Evolutionary conservation across 2,329 filamentous ascomycete genomes (phyloP).

Genomic region (Cylindrodendrum hubeiense): DNA sequence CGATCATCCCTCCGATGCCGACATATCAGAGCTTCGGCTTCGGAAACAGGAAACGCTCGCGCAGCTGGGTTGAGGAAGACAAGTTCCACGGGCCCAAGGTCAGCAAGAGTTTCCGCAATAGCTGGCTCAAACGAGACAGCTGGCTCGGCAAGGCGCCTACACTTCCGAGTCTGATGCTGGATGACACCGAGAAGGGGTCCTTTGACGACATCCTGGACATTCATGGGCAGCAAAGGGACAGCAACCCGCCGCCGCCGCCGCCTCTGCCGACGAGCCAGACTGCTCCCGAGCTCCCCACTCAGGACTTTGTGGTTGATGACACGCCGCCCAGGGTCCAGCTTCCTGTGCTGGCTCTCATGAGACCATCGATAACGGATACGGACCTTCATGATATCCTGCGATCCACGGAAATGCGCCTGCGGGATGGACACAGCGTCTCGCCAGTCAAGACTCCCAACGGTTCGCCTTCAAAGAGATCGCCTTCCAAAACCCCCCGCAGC

Average conservation of each 20-base stretch:
- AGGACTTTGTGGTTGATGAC: conserved; percentile 16
- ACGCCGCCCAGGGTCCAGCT: conserved; percentile 21
- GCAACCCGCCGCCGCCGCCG: neutral
- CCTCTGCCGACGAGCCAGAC: conserved; percentile 37
- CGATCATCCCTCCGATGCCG: conserved; percentile 50
- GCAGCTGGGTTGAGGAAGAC: conserved; percentile 64
- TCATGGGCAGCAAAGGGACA: conserved; percentile 33
- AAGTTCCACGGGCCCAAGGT: conserved; percentile 62
- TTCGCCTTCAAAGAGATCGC: conserved; percentile 45
- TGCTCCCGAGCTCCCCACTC: conserved; percentile 33
- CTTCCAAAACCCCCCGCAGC: conserved; percentile 47
- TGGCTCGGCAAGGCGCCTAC: conserved; percentile 52
- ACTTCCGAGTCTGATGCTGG: conserved; percentile 48
- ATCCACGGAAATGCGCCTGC: conserved; percentile 65
- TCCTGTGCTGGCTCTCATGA: conserved; percentile 35
- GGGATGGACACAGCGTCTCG: conserved; percentile 51
- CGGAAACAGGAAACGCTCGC: conserved; percentile 41
- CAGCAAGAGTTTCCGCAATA: conserved; percentile 44
- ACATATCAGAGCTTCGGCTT: conserved; percentile 48
- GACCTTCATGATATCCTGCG: conserved; percentile 65
- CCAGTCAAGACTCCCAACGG: conserved; percentile 45
- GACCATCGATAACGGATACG: conserved; percentile 54
- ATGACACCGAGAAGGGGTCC: conserved; percentile 40
- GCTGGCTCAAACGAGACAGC: conserved; percentile 49
- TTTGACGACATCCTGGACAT: conserved; percentile 27